Evolutionary conservation across 164 flowering plant species (phyloP).

Genomic region (Aristolochia contorta): DNA sequence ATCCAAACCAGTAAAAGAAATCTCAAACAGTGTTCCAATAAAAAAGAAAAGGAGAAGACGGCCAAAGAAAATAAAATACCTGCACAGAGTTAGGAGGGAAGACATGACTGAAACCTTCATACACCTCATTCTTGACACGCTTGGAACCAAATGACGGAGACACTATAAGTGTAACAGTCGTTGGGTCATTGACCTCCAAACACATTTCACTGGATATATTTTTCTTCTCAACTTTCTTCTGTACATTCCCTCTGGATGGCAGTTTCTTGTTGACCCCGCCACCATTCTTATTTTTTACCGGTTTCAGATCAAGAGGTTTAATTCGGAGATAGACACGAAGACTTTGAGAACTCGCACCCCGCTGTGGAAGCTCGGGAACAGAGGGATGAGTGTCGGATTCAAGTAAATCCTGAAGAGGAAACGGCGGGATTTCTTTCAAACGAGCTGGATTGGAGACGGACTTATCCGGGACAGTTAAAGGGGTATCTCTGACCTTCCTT

Average conservation of each 20-base stretch:
- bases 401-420: constrained; percentile 29
- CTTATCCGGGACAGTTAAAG: constrained; percentile 16
- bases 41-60: neutral
- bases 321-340: constrained; percentile 58
- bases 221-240: constrained; percentile 15
- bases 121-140: constrained; percentile 56
- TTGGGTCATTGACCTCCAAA: constrained; percentile 31
- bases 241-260: constrained; percentile 21
- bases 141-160: constrained; percentile 34
- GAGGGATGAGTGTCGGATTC: constrained; percentile 12
- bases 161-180: constrained; percentile 47
- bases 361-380: constrained; percentile 12
- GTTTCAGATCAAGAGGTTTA: constrained; percentile 25
- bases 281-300: constrained; percentile 1
- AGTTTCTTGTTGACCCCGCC: neutral
- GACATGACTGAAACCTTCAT: constrained; percentile 68
- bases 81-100: constrained; percentile 58
- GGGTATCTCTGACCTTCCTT: constrained; percentile 49
- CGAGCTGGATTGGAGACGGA: constrained; percentile 6
- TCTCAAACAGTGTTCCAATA: neutral
- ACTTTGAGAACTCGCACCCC: constrained; percentile 16
- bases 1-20: neutral
- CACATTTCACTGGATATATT: constrained; percentile 21
- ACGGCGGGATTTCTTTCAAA: constrained; percentile 17
- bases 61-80: constrained; percentile 24